These are phyloP conservation scores for Geotrichum klebahnii DNA, from an alignment of 1,139 yeast species.

Conservation along the genomic window DNA sequence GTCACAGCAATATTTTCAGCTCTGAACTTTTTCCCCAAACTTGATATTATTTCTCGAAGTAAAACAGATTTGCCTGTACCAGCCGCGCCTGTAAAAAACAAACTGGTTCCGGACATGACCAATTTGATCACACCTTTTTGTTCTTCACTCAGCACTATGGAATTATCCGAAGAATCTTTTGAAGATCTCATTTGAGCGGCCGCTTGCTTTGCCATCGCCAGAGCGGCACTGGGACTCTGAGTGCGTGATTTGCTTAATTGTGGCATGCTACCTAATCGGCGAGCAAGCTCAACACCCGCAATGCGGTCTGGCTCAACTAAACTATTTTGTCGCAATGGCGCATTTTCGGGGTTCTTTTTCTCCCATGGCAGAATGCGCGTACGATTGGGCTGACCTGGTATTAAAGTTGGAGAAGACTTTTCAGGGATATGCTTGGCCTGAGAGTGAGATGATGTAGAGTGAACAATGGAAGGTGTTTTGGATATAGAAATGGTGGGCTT, in stretches of 20 bases:
- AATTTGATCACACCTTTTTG: slow-evolving; percentile 57
- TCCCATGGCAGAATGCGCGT: slow-evolving; percentile 14
- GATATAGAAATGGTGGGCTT: neutral
- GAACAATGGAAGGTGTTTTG: neutral
- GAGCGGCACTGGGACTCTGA: neutral
- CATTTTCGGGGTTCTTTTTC: neutral
- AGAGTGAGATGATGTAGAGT: neutral
- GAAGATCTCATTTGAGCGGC: neutral
- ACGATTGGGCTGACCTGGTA: neutral
- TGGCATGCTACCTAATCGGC: neutral
- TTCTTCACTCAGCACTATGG: slow-evolving; percentile 32
- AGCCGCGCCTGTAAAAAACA: slow-evolving; percentile 91
- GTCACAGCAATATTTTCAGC: slow-evolving; percentile 65
- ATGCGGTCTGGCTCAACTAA: neutral
- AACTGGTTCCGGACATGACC: slow-evolving; percentile 48
- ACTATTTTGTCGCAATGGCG: neutral
- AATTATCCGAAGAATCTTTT: neutral
- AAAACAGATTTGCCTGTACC: slow-evolving; percentile 93
- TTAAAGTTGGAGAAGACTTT: neutral
- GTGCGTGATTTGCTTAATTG: neutral
- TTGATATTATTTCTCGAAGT: slow-evolving; percentile 53
- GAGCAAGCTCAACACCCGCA: slow-evolving; percentile 11
- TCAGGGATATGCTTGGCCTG: neutral
- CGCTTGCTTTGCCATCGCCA: neutral
- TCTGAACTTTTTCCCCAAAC: slow-evolving; percentile 40